These are phyloP conservation scores for Mychonastes homosphaera DNA, from an alignment of 139 green algal genomes.

Conservation along the genomic window DNA sequence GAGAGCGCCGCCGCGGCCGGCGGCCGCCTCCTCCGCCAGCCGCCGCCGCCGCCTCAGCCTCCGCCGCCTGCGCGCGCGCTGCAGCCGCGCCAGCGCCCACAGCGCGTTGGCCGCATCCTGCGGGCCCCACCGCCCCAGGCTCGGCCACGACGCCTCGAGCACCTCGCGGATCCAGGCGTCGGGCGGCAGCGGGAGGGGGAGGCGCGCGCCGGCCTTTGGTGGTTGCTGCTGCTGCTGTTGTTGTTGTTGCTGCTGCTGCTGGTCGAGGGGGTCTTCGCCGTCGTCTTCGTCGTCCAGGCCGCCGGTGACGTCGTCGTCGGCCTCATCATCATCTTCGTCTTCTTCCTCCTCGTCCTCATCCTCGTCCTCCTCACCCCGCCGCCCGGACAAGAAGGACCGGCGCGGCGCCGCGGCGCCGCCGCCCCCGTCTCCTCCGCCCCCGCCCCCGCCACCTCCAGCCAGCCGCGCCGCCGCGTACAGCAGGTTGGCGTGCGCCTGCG, in stretches of 20 bases:
- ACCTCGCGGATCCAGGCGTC: not conserved
- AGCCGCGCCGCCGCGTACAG: constrained; percentile 5
- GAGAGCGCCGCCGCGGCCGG: too few relatives aligned
- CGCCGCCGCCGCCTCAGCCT: too few relatives aligned
- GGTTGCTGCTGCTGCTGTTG: constrained; percentile 4
- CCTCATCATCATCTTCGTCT: too few relatives aligned
- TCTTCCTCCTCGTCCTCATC: too few relatives aligned
- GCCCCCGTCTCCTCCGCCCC: not conserved
- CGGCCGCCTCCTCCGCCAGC: too few relatives aligned
- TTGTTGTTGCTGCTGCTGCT: not conserved
- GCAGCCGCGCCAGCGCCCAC: constrained; percentile 13
- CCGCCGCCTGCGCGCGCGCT: too few relatives aligned
- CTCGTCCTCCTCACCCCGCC: too few relatives aligned
- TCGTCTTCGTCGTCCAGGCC: too few relatives aligned
- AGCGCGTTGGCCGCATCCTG: constrained; percentile 9
- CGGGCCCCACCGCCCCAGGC: not conserved
- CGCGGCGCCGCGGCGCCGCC: not conserved
- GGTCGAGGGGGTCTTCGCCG: too few relatives aligned
- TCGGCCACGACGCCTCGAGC: not conserved
- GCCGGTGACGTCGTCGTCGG: too few relatives aligned
- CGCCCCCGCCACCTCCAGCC: constrained; percentile 1
- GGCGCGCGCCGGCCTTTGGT: too few relatives aligned
- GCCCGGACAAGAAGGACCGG: not conserved
- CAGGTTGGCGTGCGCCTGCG: constrained; percentile 13
- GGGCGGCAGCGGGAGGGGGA: not conserved